Conservation (phyloP, 1,139 yeast species). For the Diutina ranongensis region DNA sequence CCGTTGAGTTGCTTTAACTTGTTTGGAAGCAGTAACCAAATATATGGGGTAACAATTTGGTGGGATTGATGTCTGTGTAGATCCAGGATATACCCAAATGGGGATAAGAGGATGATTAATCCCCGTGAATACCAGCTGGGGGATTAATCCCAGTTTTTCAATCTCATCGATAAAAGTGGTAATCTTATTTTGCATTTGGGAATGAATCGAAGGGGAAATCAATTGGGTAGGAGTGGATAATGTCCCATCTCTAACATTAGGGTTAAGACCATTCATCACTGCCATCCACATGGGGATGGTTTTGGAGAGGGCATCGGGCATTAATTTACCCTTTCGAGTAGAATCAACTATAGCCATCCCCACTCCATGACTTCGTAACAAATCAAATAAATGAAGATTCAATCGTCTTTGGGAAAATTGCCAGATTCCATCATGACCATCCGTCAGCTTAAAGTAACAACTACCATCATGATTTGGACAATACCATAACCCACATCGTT, state of each 20-base stretch:
- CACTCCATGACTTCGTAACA: constrained; percentile 20
- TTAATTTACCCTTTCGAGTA: constrained; percentile 69
- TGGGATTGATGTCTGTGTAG: constrained; percentile 15
- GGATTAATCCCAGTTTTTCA: constrained; percentile 20
- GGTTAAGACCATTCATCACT: constrained; percentile 47
- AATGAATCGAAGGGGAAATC: constrained; percentile 49
- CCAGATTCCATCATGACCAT: constrained; percentile 82
- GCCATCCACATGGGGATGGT: constrained; percentile 92
- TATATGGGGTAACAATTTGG: constrained; percentile 8
- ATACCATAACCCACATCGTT: constrained; percentile 86
- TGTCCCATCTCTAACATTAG: constrained; percentile 16
- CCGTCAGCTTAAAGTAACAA: constrained; percentile 80
- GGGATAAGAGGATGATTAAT: constrained; percentile 14
- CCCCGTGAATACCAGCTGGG: not conserved
- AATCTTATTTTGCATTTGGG: constrained; percentile 36
- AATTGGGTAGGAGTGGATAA: constrained; percentile 40
- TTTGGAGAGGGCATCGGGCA: constrained; percentile 81
- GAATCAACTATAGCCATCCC: constrained; percentile 70
- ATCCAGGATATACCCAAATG: constrained; percentile 59
- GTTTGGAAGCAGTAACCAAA: constrained; percentile 36
- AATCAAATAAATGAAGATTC: constrained; percentile 55
- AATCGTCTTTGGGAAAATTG: constrained; percentile 60
- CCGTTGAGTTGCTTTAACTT: constrained; percentile 15
- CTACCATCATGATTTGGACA: constrained; percentile 34
- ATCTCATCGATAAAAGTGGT: constrained; percentile 40